Evolutionary conservation across 2,329 filamentous ascomycete genomes (phyloP).

Genomic region (Aurifilum marmelostoma): DNA sequence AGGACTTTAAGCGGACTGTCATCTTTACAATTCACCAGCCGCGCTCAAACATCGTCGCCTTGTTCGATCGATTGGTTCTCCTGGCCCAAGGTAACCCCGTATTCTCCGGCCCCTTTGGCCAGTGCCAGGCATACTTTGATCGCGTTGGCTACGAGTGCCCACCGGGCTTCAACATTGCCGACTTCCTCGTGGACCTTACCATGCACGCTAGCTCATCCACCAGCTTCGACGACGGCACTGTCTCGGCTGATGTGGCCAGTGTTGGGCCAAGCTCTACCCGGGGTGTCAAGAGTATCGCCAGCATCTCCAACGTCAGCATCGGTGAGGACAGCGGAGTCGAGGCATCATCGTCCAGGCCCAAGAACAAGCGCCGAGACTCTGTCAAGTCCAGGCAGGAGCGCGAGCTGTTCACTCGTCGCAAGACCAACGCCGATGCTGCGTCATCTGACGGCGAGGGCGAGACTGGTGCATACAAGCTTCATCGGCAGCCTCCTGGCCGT

Average conservation of each 20-base stretch:
- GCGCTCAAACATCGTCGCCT: conserved; percentile 94
- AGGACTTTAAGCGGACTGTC: conserved; percentile 95
- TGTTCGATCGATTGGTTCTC: conserved; percentile 93
- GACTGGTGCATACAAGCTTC: conserved; percentile 54
- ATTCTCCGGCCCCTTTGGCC: conserved; percentile 87
- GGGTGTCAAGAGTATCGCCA: conserved; percentile 88
- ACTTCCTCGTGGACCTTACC: conserved; percentile 94
- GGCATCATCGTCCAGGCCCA: conserved; percentile 66
- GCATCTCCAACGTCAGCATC: conserved; percentile 74
- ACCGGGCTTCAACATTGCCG: conserved; percentile 96
- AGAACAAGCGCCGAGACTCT: conserved; percentile 74
- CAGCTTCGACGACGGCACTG: conserved; percentile 60
- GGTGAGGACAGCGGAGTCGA: conserved; percentile 68
- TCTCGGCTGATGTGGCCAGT: conserved; percentile 60
- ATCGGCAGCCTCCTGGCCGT: conserved; percentile 46
- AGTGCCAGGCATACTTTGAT: conserved; percentile 92
- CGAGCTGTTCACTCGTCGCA: conserved; percentile 86
- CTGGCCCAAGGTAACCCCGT: conserved; percentile 88
- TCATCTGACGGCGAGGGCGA: conserved; percentile 60
- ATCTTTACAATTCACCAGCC: conserved; percentile 99
- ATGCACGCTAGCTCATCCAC: conserved; percentile 82
- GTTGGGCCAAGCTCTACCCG: conserved; percentile 84
- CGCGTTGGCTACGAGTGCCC: conserved; percentile 90
- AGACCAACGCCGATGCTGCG: conserved; percentile 62
- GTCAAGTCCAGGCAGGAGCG: conserved; percentile 85